Percentiles rank a stretch among this genome's conserved stretches.
Evolutionary conservation across 2,329 filamentous ascomycete species (phyloP).

Genomic region (Coniochaeta prunicola): DNA sequence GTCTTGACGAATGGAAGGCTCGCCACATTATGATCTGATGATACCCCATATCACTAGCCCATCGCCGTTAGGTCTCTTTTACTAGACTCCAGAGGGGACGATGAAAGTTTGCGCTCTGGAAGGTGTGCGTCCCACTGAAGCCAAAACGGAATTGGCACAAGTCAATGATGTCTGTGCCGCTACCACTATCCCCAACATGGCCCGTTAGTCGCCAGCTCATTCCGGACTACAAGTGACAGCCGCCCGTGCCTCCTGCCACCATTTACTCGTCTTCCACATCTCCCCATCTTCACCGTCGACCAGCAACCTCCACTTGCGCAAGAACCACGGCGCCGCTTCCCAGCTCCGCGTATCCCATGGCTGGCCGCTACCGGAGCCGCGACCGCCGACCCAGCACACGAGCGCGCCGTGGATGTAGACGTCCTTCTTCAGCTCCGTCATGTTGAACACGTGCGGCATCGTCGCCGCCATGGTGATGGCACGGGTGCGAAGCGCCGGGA

Average conservation of each 20-base stretch:
- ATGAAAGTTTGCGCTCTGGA: no score
- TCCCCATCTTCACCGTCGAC: conserved; percentile 18
- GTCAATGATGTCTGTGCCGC: no score
- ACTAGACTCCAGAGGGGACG: no score
- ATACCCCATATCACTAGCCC: no score
- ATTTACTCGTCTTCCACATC: conserved; percentile 16
- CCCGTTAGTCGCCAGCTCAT: no score
- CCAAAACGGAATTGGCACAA: no score
- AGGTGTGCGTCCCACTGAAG: no score
- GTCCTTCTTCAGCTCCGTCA: conserved; percentile 28
- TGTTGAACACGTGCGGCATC: conserved; percentile 20
- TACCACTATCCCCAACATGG: no score
- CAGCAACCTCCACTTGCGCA: conserved; percentile 16
- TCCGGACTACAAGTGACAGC: conserved; percentile 5
- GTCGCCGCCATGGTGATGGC: conserved; percentile 11
- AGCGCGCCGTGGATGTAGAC: conserved; percentile 22
- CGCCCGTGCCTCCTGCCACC: conserved; percentile 11
- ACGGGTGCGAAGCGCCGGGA: background rate
- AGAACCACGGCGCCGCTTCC: conserved; percentile 19
- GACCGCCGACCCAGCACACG: conserved; percentile 9
- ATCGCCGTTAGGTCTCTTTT: no score
- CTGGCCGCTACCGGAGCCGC: conserved; percentile 9
- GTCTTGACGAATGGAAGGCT: no score
- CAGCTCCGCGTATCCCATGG: conserved; percentile 26
- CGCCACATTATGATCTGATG: no score